Evolutionary conservation across 192 early-diverging fungal species (phyloP), one percentile per base, ranked within the genome.

Genomic region (Phlyctochytrium arcticum): DNA sequence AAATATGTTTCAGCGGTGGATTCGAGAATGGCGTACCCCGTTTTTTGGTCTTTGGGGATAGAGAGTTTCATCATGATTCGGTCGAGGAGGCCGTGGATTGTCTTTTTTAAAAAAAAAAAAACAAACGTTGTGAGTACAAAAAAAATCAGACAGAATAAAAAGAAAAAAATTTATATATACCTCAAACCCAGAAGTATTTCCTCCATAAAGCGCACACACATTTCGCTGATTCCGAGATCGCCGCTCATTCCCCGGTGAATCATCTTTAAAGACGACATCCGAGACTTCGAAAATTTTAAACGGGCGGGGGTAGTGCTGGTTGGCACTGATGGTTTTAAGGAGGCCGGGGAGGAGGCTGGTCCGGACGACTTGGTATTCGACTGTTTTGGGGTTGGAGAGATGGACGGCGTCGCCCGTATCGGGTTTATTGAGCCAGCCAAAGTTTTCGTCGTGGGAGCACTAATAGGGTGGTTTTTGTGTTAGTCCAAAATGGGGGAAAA

Each of bases 361-460:
- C 54, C 96, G 90, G 36, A 96, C 92, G 24, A 98, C 92, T 71
- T 95, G 85, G 74, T 89, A 94, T 67, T 96, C 94, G 10, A 85
- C 57, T 0, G 92, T 92, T 75, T 93, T 92, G 61, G 95, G 97
- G 65, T 99, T 96, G 6, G 87, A 79, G 48, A 99, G 79, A 57
- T 88, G 82, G 30, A 99, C 92, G 3, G 91, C 95, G 51, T 87
- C 87, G 49, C 78, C 80, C 32, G 81, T 74, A 71, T 98, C 95
- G n/a, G 68, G 71, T 63, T 86, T 86, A 32, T 91, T 88, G 58
- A 99, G 80, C 79, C 80, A 88, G 32, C 82, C 81, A 70, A 94
- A 99, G 85, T 95, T 98, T 71, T 99, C 95, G 62, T 97, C 91
- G 60, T 95, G 92, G 46, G 95, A 97, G 80, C 97, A 99, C 85